phyloP scores from a whole-genome alignment of 495 filamentous ascomycete species.

The Hyaloscypha finlandica region DNA sequence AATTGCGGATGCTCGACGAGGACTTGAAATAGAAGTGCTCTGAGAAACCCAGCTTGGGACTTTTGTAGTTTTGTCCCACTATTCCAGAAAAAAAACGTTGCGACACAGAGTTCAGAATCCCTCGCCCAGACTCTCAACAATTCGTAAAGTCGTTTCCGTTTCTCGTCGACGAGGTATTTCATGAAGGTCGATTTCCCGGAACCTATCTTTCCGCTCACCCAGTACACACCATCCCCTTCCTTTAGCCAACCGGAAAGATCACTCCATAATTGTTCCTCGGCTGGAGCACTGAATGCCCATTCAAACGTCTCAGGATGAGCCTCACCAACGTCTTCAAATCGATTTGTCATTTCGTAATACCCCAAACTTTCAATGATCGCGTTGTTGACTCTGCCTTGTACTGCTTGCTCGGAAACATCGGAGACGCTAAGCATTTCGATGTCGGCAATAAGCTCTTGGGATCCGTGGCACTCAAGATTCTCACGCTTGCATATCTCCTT shows the following conservation, averaged over 20 bases:
- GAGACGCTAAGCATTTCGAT: constrained; percentile 7
- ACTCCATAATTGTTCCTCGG: constrained; percentile 12
- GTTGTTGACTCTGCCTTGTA: not conserved
- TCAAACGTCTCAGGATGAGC: constrained; percentile 34
- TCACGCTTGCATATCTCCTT: not conserved
- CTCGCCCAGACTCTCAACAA: constrained; percentile 31
- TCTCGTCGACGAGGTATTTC: constrained; percentile 34
- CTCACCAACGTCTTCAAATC: constrained; percentile 32
- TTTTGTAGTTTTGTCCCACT: constrained; percentile 44
- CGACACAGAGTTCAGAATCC: constrained; percentile 10
- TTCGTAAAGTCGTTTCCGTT: constrained; percentile 11
- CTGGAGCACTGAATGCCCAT: constrained; percentile 29
- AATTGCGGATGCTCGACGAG: constrained; percentile 27
- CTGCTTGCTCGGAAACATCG: not conserved
- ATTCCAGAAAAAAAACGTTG: constrained; percentile 45
- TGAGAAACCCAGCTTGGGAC: constrained; percentile 43
- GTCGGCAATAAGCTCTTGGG: not conserved
- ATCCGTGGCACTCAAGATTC: not conserved
- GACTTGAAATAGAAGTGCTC: constrained; percentile 42
- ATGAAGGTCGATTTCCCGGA: constrained; percentile 46
- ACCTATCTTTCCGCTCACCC: constrained; percentile 43
- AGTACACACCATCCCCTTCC: constrained; percentile 32
- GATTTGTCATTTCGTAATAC: constrained; percentile 31
- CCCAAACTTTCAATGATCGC: constrained; percentile 29
- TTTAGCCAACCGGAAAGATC: constrained; percentile 31